Conservation (phyloP, 805 yeast species). For the Candida argentea region DNA sequence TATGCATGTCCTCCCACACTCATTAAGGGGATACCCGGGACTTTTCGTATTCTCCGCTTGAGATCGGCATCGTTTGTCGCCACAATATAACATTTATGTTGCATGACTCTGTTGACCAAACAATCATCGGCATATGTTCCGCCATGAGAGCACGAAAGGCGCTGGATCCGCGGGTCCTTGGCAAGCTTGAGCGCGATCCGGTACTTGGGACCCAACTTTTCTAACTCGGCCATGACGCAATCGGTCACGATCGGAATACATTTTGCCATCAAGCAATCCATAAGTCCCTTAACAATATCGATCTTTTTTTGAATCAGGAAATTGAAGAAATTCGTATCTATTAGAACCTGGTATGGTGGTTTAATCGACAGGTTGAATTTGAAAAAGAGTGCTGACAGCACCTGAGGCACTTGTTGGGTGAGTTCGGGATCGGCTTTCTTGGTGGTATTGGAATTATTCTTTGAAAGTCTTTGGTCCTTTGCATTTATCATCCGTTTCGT, state of each 20-base stretch:
- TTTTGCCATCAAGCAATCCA: slow-evolving; percentile 91
- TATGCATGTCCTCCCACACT: slow-evolving; percentile 92
- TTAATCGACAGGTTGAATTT: slow-evolving; percentile 88
- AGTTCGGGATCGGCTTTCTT: slow-evolving; percentile 59
- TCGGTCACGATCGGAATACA: slow-evolving; percentile 94
- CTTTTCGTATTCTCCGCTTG: slow-evolving; percentile 87
- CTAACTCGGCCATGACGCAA: slow-evolving; percentile 97
- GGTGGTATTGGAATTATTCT: slow-evolving; percentile 20
- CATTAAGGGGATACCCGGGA: slow-evolving; percentile 95
- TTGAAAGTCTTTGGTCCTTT: slow-evolving; percentile 53
- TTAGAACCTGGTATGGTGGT: slow-evolving; percentile 95
- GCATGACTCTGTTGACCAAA: slow-evolving; percentile 82
- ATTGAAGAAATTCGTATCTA: slow-evolving; percentile 95
- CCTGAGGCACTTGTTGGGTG: slow-evolving; percentile 60
- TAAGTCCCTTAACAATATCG: slow-evolving; percentile 91
- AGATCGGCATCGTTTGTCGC: slow-evolving; percentile 98
- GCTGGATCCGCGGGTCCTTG: slow-evolving; percentile 81
- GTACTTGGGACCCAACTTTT: slow-evolving; percentile 89
- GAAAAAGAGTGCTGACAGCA: slow-evolving; percentile 89
- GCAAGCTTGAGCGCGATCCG: slow-evolving; percentile 90
- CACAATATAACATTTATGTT: slow-evolving; percentile 93
- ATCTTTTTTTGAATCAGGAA: slow-evolving; percentile 93
- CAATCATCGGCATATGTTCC: slow-evolving; percentile 99
- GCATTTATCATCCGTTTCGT: slow-evolving; percentile 74
- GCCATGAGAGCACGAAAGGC: slow-evolving; percentile 82